These are phyloP conservation scores for Isabelozyma rhagii DNA, from an alignment of 805 yeast species.

Conservation along the genomic window DNA sequence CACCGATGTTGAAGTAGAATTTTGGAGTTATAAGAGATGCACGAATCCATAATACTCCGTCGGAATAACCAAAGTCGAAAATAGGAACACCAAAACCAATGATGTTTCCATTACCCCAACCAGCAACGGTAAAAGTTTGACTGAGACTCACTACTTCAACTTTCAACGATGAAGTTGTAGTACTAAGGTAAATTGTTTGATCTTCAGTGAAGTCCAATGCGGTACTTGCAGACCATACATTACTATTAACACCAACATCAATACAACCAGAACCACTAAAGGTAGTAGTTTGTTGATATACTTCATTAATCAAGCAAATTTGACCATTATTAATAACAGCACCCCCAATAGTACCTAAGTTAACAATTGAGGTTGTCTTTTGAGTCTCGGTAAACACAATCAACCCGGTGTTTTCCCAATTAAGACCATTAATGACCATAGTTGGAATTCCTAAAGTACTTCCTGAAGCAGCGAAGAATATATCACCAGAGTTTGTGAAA, in stretches of 20 bases:
- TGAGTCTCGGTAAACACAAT: slow-evolving; percentile 17
- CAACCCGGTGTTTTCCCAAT: slow-evolving; percentile 13
- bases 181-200: slow-evolving; percentile 14
- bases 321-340: slow-evolving; percentile 17
- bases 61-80: slow-evolving; percentile 2
- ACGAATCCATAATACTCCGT: not conserved
- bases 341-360: slow-evolving; percentile 5
- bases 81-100: slow-evolving; percentile 19
- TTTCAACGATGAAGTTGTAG: slow-evolving; percentile 8
- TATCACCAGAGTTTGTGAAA: slow-evolving; percentile 21
- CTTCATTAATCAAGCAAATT: slow-evolving; percentile 21
- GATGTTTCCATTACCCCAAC: slow-evolving; percentile 25
- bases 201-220: slow-evolving; percentile 2
- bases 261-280: slow-evolving; percentile 27
- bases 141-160: slow-evolving; percentile 11
- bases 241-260: slow-evolving; percentile 10
- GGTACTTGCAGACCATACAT: slow-evolving; percentile 4
- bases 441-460: slow-evolving; percentile 7
- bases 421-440: slow-evolving; percentile 8
- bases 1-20: slow-evolving; percentile 15
- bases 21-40: too few species aligned
- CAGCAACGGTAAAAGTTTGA: slow-evolving; percentile 20
- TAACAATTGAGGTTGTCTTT: slow-evolving; percentile 17
- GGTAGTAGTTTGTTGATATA: slow-evolving; percentile 17
- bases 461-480: slow-evolving; percentile 15